Evolutionary conservation across 2,329 filamentous ascomycete genomes (phyloP).

Genomic region (Fusarium continuum): DNA sequence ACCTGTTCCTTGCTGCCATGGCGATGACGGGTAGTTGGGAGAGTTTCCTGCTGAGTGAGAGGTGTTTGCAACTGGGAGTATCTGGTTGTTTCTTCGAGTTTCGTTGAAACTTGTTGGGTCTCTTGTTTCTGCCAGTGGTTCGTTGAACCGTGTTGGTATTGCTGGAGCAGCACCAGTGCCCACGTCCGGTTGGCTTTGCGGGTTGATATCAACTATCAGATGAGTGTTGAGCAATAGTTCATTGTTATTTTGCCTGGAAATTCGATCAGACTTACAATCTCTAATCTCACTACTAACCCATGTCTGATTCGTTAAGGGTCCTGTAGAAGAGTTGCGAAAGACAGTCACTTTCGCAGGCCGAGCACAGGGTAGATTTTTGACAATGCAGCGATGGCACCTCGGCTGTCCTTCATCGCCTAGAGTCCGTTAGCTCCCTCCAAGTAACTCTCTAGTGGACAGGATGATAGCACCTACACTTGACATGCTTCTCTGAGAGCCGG

Average conservation of each 20-base stretch:
- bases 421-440: background rate
- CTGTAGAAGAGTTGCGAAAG: slow-evolving; percentile 49
- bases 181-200: slow-evolving; percentile 5
- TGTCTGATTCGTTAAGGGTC: slow-evolving; percentile 48
- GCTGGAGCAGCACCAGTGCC: background rate
- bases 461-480: slow-evolving; percentile 47
- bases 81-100: background rate
- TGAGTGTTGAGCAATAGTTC: background rate
- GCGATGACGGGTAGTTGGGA: slow-evolving; percentile 9
- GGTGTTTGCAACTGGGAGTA: background rate
- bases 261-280: slow-evolving; percentile 44
- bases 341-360: slow-evolving; percentile 49
- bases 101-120: background rate
- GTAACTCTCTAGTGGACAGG: background rate
- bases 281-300: slow-evolving; percentile 50
- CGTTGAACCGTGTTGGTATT: background rate
- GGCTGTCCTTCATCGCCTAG: slow-evolving; percentile 52
- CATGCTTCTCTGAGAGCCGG: slow-evolving; percentile 45
- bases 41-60: slow-evolving; percentile 2
- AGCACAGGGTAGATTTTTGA: slow-evolving; percentile 47
- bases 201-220: slow-evolving; percentile 3
- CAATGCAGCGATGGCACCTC: slow-evolving; percentile 48
- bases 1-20: slow-evolving; percentile 22
- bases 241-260: fast-evolving
- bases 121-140: background rate